phyloP scores from a whole-genome alignment of 2,329 filamentous ascomycete genomes.

The Helicocarpus griseus region DNA sequence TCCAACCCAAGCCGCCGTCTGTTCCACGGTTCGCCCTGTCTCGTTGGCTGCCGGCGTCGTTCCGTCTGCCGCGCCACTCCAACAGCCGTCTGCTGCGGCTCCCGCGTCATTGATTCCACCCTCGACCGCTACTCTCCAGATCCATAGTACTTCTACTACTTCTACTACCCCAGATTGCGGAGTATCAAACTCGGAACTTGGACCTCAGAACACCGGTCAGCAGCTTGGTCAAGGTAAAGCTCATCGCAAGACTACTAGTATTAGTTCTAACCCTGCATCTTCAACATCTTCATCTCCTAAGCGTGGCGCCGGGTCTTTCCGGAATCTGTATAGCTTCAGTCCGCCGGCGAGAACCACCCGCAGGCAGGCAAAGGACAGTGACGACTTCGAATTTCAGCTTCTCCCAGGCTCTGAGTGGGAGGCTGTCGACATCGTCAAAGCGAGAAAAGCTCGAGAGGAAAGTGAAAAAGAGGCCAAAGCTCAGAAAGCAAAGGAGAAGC shows the following conservation, averaged over 20 bases:
- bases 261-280: background rate
- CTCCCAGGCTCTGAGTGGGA: slow-evolving; percentile 17
- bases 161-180: background rate
- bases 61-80: background rate
- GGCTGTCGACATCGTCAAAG: slow-evolving; percentile 16
- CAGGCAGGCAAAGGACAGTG: background rate
- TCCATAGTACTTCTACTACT: background rate
- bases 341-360: slow-evolving; percentile 6
- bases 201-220: too few relatives aligned
- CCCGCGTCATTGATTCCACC: background rate
- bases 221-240: too few relatives aligned
- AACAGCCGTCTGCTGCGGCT: background rate
- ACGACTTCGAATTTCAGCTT: background rate
- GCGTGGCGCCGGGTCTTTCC: background rate
- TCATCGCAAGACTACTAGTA: background rate
- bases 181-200: too few relatives aligned
- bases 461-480: background rate
- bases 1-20: background rate
- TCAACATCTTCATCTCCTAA: too few relatives aligned
- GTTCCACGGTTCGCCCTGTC: background rate
- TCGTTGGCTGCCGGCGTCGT: background rate
- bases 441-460: slow-evolving; percentile 4
- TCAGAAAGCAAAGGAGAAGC: background rate
- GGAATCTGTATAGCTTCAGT: background rate
- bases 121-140: background rate